phyloP scores from a whole-genome alignment of 1,284 basidiomycete species.

The Lentinula novae-zelandiae region DNA sequence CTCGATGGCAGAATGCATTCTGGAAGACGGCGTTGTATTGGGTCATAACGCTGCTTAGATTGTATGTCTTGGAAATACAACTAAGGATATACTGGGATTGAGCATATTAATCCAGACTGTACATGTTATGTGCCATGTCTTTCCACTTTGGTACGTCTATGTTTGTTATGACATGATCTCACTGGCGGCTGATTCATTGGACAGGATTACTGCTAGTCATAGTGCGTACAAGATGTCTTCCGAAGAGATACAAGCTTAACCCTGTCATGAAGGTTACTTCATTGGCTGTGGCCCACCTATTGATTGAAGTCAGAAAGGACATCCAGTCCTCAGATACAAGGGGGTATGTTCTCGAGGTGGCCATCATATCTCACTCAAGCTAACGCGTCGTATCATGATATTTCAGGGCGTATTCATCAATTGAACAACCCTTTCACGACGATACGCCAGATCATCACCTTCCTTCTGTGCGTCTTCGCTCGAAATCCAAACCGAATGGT shows the following conservation, averaged over 20 bases:
- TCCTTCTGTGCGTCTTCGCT: constrained; percentile 30
- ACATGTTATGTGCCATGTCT: constrained; percentile 72
- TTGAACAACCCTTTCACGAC: constrained; percentile 9
- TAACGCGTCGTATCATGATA: background rate
- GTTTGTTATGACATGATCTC: background rate
- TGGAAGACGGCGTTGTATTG: constrained; percentile 57
- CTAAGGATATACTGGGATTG: background rate
- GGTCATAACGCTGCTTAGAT: constrained; percentile 49
- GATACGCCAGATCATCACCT: constrained; percentile 16
- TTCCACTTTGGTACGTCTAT: constrained; percentile 51
- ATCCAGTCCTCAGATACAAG: background rate
- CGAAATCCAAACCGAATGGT: constrained; percentile 50
- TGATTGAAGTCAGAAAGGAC: constrained; percentile 41
- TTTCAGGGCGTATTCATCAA: constrained; percentile 12
- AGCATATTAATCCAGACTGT: constrained; percentile 38
- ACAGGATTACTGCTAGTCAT: background rate
- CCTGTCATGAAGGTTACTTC: constrained; percentile 36
- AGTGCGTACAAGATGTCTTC: background rate
- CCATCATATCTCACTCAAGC: background rate
- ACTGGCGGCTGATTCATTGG: background rate
- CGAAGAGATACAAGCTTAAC: background rate
- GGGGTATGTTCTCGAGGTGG: background rate
- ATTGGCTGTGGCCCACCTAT: constrained; percentile 51
- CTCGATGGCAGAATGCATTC: constrained; percentile 40
- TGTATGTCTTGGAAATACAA: constrained; percentile 38